Percentiles rank a stretch among this genome's conserved stretches.
Evolutionary conservation across 768 basidiomycete species (phyloP).

Genomic region (Agaricus bisporus): DNA sequence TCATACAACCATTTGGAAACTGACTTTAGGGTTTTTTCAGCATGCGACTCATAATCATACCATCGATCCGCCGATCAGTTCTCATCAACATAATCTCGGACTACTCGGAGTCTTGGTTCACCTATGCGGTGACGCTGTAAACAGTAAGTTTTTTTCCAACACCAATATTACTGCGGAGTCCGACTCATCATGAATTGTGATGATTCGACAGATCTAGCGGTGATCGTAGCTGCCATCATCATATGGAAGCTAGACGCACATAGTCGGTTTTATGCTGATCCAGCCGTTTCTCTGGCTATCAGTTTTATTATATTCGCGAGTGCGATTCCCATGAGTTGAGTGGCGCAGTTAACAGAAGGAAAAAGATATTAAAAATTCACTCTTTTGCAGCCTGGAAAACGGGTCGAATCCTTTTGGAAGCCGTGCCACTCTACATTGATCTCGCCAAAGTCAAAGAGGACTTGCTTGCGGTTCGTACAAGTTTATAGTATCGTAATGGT

Average conservation of each 20-base stretch:
- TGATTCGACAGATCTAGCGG: constrained; percentile 38
- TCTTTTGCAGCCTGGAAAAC: constrained; percentile 32
- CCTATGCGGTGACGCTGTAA: constrained; percentile 46
- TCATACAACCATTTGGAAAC: neutral
- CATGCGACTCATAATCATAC: constrained; percentile 47
- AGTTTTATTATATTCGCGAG: constrained; percentile 47
- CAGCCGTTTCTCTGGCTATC: constrained; percentile 43
- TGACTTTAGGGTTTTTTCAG: constrained; percentile 12
- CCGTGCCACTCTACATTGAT: constrained; percentile 44
- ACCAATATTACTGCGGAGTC: constrained; percentile 1
- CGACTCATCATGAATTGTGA: neutral
- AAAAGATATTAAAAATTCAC: neutral
- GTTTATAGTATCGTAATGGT: neutral
- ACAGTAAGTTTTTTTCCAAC: constrained; percentile 29
- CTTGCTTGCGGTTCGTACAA: constrained; percentile 31
- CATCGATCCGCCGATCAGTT: constrained; percentile 27
- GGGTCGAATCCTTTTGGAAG: constrained; percentile 46
- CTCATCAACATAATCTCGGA: constrained; percentile 36
- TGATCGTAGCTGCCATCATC: constrained; percentile 44
- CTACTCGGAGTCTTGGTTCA: constrained; percentile 44
- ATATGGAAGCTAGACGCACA: constrained; percentile 39
- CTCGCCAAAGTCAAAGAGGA: constrained; percentile 43
- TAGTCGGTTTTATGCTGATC: constrained; percentile 46
- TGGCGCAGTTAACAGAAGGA: neutral
- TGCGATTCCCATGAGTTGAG: constrained; percentile 45